Evolutionary conservation across 2,329 filamentous ascomycete species (phyloP).

Genomic region (Mycogone perniciosa): DNA sequence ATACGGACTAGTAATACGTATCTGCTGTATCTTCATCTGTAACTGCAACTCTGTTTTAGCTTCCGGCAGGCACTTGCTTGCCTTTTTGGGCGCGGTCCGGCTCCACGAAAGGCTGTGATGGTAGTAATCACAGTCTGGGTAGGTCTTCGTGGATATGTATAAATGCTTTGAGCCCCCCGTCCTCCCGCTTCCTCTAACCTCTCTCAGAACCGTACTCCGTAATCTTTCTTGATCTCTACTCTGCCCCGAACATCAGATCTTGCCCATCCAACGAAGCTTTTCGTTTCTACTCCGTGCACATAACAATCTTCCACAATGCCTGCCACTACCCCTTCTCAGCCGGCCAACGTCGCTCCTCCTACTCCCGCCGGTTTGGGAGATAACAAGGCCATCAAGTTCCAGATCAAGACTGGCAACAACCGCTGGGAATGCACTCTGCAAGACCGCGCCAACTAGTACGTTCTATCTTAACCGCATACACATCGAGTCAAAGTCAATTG

Average conservation of each 20-base stretch:
- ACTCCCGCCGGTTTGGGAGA: constrained; percentile 27
- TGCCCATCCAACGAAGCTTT: background rate
- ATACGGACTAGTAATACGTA: background rate
- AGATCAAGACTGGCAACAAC: constrained; percentile 38
- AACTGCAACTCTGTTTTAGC: too few relatives aligned
- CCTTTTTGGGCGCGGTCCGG: too few relatives aligned
- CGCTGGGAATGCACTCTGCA: constrained; percentile 36
- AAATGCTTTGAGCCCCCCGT: too few relatives aligned
- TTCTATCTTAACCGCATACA: background rate
- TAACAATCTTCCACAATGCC: constrained; percentile 13
- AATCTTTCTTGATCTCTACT: background rate
- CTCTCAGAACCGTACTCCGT: background rate
- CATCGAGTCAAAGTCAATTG: background rate
- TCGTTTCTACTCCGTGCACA: background rate
- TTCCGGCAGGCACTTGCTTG: too few relatives aligned
- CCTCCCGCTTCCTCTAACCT: background rate
- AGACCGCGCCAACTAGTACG: constrained; percentile 40
- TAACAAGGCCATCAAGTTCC: constrained; percentile 38
- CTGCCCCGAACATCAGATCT: background rate
- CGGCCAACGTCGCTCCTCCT: constrained; percentile 9
- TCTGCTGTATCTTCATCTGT: too few relatives aligned
- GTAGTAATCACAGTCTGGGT: too few relatives aligned
- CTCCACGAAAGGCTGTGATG: too few relatives aligned
- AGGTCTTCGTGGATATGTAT: too few relatives aligned
- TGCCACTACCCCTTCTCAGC: constrained; percentile 13